Percentiles rank a stretch among this genome's conserved stretches.
Conservation (phyloP, 257 asterid species). For the Craterostigma plantagineum region DNA sequence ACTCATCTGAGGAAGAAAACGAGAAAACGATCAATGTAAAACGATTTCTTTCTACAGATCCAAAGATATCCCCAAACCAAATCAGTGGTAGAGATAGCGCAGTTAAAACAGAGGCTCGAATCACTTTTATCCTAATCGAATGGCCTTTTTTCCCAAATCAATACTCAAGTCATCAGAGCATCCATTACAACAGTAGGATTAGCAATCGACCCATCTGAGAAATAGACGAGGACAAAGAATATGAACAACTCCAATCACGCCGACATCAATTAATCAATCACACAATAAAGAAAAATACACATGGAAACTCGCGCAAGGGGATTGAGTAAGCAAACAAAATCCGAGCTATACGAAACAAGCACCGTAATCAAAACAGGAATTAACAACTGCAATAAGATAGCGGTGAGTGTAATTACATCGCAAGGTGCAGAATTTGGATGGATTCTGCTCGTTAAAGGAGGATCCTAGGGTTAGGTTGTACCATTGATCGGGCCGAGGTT, state of each 20-base stretch:
- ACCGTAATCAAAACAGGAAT: neutral
- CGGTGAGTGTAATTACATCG: conserved; percentile 36
- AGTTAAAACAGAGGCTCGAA: too few relatives aligned
- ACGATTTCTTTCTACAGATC: neutral
- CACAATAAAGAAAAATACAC: too few relatives aligned
- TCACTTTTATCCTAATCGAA: too few relatives aligned
- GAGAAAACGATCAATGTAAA: neutral
- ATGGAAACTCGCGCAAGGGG: too few relatives aligned
- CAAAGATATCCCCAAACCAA: neutral
- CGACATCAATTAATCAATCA: too few relatives aligned
- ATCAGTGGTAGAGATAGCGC: neutral
- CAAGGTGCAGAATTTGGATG: conserved; percentile 93
- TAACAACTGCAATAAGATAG: neutral
- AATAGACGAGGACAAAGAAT: too few relatives aligned
- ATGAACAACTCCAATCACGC: too few relatives aligned
- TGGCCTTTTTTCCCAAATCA: too few relatives aligned
- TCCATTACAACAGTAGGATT: too few relatives aligned
- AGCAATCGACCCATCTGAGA: too few relatives aligned
- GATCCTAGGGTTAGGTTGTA: conserved; percentile 77
- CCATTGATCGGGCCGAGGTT: conserved; percentile 83
- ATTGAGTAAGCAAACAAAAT: too few relatives aligned
- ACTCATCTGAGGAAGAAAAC: conserved; percentile 43
- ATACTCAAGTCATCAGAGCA: too few relatives aligned
- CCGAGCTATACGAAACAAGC: neutral
- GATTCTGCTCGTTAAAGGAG: conserved; percentile 73